Percentiles rank a stretch among this genome's conserved stretches.
Conservation (phyloP, 352 stramenopile species). For the Globisporangium splendens region DNA sequence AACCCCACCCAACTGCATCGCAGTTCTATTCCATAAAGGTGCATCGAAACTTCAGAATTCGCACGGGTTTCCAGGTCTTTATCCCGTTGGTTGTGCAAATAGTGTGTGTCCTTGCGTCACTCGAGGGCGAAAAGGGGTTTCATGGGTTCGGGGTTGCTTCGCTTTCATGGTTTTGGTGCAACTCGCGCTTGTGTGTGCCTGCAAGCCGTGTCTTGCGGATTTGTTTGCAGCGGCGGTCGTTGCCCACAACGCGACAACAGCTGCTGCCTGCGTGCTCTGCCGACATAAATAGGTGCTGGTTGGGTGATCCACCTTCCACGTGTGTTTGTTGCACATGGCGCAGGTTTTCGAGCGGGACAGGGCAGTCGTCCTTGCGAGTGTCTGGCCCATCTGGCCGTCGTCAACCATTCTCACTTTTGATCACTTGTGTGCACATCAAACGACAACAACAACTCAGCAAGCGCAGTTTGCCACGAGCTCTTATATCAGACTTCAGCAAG, state of each 20-base stretch:
- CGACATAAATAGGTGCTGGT: slow-evolving; percentile 12
- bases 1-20: not conserved
- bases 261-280: slow-evolving; percentile 1
- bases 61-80: not conserved
- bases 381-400: slow-evolving; percentile 11
- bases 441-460: slow-evolving; percentile 3
- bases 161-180: not conserved
- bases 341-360: not conserved
- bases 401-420: slow-evolving; percentile 12
- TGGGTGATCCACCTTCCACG: slow-evolving; percentile 1
- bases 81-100: not conserved
- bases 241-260: slow-evolving; percentile 7
- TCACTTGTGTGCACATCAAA: slow-evolving; percentile 6
- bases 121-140: not conserved
- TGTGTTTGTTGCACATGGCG: slow-evolving; percentile 1
- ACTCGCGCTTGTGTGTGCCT: not conserved
- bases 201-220: too few species aligned
- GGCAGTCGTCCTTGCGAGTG: not conserved
- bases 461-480: not conserved
- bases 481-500: not conserved
- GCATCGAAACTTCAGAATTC: too few species aligned
- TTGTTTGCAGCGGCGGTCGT: too few species aligned
- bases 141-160: not conserved
- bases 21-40: too few species aligned
- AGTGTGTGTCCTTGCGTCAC: not conserved